Base-by-base conservation (phyloP, 176 grass and related monocot species). In the Dendrocalamus sinicus region DNA sequence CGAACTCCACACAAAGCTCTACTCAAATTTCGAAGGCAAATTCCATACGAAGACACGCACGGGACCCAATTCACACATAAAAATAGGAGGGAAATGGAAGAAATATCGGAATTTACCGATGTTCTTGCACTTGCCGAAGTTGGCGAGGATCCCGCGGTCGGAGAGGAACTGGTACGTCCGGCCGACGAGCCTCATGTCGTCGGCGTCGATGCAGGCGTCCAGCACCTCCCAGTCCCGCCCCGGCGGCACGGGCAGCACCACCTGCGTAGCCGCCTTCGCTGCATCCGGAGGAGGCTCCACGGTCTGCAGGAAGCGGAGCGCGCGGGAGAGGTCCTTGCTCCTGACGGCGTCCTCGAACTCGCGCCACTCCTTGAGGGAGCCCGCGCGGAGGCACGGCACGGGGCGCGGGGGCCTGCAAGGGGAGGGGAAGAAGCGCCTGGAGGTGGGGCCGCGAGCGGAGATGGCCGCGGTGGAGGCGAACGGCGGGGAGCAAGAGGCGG, bases 311-410 rank as follows among this genome's bases (percentile, higher is more conserved):
- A 95, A 95, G 8, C 87, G 93, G 61, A 98, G 95, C 30, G 51
- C 51, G 51, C 51, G 91, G 12, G 91, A 72, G 41, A 95, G 93
- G 91, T 98, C 96, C 90, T 92, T 95, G 67, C 92, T 85, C 76
- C 86, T 63, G 50, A 95, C 89, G 47, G 91, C 93, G 80, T 98
- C 96, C 93, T 98, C 93, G 89, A 95, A 98, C 74, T 98, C 96
- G 26, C 86, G 74, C 96, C 96, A 98, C 79, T 90, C 84, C 78
- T 81, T 95, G 45, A 98, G 17, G 45, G 91, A 91, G 61, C 85
- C 90, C 70, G 91, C 81, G 8, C 89, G 86, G 59, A 72, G 16
- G 6, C 30, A 71, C 30, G 12, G 32, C 11, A 76, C n/a, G 59
- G 0, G 72, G 9, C 43, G 82, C 4, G 12, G 64, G 48, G 22